Conservation (phyloP, 2,329 filamentous ascomycete species). For the Didymella pinodella region DNA sequence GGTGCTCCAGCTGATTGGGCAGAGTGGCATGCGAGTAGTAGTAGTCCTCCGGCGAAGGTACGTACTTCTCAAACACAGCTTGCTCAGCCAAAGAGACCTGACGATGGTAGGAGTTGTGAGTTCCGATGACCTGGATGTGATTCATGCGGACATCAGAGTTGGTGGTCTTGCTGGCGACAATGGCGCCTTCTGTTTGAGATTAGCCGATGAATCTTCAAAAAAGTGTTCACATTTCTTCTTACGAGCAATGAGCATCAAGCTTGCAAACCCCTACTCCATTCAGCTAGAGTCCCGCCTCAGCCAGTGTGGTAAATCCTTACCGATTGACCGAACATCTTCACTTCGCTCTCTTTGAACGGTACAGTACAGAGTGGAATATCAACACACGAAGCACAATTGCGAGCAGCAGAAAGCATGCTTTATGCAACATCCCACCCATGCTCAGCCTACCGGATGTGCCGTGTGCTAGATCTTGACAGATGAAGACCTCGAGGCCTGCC, state of each 20-base stretch:
- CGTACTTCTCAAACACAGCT: slow-evolving; percentile 51
- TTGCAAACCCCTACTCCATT: slow-evolving; percentile 24
- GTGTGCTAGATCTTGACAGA: slow-evolving; percentile 21
- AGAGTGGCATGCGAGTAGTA: slow-evolving; percentile 60
- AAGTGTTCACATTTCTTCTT: not conserved
- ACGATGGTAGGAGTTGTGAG: slow-evolving; percentile 62
- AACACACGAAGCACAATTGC: slow-evolving; percentile 7
- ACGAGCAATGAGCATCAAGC: slow-evolving; percentile 35
- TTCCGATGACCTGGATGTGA: slow-evolving; percentile 61
- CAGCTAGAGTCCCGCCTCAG: not conserved
- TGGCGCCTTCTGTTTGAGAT: slow-evolving; percentile 24
- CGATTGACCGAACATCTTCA: slow-evolving; percentile 25
- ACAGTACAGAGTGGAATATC: not conserved
- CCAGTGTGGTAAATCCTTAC: slow-evolving; percentile 15
- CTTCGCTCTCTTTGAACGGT: not conserved
- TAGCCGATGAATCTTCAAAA: slow-evolving; percentile 1
- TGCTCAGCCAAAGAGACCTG: slow-evolving; percentile 56
- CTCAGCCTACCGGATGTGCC: not conserved
- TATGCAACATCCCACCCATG: slow-evolving; percentile 25
- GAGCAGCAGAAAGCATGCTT: slow-evolving; percentile 19
- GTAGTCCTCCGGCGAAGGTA: slow-evolving; percentile 52
- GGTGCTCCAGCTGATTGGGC: slow-evolving; percentile 55
- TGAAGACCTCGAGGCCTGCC: slow-evolving; percentile 15
- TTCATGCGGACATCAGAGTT: slow-evolving; percentile 56
- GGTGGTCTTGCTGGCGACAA: slow-evolving; percentile 20